Evolutionary conservation across 768 basidiomycete genomes (phyloP).

Genomic region (Termitomyces sp.): DNA sequence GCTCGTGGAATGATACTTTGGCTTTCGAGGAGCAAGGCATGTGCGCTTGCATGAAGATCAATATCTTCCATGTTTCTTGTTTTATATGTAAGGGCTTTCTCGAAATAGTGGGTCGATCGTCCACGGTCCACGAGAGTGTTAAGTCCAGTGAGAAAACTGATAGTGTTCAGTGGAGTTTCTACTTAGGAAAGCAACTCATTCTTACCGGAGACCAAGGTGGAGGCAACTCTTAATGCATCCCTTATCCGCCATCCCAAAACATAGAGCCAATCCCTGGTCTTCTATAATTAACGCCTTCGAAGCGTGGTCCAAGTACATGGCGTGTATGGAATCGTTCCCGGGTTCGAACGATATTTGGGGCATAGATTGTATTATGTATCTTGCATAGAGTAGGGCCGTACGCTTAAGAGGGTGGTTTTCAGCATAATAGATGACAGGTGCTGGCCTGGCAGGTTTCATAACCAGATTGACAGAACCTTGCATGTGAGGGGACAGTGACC

Average conservation of each 20-base stretch:
- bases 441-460: not conserved
- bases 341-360: not conserved
- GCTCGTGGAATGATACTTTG: constrained; percentile 2
- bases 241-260: not conserved
- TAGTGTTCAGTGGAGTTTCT: not conserved
- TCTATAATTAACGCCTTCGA: not conserved
- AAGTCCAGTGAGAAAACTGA: not conserved
- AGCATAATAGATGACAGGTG: not conserved
- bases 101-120: not conserved
- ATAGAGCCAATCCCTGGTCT: not conserved
- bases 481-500: not conserved
- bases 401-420: not conserved
- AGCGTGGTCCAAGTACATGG: not conserved
- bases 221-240: not conserved
- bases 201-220: not conserved
- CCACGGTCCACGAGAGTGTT: not conserved
- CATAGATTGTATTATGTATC: not conserved
- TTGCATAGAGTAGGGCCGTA: not conserved
- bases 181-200: not conserved
- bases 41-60: not conserved
- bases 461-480: not conserved
- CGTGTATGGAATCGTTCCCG: not conserved
- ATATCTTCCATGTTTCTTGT: not conserved
- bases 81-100: not conserved
- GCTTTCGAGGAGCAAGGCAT: constrained; percentile 3